These are phyloP conservation scores for Gaultheria prostrata DNA, from an alignment of 148 eudicot genomes.

Conservation along the genomic window DNA sequence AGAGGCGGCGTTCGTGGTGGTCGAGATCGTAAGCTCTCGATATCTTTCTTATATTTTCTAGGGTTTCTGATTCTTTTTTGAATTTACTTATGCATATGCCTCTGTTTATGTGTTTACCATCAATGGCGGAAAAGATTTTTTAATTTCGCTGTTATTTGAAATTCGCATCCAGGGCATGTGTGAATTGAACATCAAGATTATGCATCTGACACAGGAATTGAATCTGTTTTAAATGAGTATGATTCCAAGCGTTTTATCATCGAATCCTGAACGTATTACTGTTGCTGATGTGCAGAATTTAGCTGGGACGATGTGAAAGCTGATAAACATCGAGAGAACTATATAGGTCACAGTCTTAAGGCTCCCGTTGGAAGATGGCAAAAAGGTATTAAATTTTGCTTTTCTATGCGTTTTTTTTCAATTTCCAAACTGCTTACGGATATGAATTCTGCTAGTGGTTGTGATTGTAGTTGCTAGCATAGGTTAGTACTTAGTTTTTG, in stretches of 20 bases:
- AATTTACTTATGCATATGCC: not conserved
- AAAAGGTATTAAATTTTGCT: slow-evolving; percentile 51
- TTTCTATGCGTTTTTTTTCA: not conserved
- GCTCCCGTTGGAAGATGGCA: slow-evolving; percentile 99
- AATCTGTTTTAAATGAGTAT: not conserved
- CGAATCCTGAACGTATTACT: not conserved
- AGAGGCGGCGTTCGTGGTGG: slow-evolving; percentile 99
- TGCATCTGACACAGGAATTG: not conserved
- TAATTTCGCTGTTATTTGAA: not conserved
- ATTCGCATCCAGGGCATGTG: not conserved
- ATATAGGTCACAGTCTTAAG: slow-evolving; percentile 93
- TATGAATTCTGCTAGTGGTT: not conserved
- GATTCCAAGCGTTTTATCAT: not conserved
- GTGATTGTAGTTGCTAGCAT: not conserved
- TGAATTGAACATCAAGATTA: not conserved
- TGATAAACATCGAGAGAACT: slow-evolving; percentile 94
- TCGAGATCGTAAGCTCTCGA: slow-evolving; percentile 75
- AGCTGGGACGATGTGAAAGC: slow-evolving; percentile 96
- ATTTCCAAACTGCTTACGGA: not conserved
- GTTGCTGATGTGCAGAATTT: slow-evolving; percentile 53
- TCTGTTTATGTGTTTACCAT: not conserved
- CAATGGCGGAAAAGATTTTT: not conserved
- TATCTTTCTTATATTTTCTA: slow-evolving; percentile 7
- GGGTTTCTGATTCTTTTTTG: slow-evolving; percentile 16
- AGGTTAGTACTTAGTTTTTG: not conserved